A percentile compares a stretch with the other conserved stretches of the same genome.
These are phyloP conservation scores for Mollisia scopiformis DNA, from an alignment of 2,329 filamentous ascomycete species.

Conservation along the genomic window DNA sequence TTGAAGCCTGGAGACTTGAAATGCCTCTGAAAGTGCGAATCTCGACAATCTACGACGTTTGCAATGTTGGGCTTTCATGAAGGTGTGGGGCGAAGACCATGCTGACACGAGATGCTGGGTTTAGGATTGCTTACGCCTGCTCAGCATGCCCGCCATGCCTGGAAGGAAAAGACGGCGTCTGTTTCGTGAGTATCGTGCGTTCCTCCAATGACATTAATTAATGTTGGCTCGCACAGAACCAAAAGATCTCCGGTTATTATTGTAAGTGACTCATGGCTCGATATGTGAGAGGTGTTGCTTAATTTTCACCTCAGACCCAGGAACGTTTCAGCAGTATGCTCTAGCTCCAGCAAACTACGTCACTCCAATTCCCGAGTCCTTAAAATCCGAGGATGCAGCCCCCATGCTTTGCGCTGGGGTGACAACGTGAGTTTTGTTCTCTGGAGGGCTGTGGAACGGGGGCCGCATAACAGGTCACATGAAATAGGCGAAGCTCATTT, in stretches of 20 bases:
- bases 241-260: conserved; percentile 67
- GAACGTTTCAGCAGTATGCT: conserved; percentile 69
- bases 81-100: too few relatives aligned
- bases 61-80: too few relatives aligned
- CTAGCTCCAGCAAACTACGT: conserved; percentile 68
- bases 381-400: conserved; percentile 63
- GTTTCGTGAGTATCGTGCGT: conserved; percentile 55
- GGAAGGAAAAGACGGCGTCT: conserved; percentile 65
- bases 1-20: too few relatives aligned
- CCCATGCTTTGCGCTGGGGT: conserved; percentile 71
- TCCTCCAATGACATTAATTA: conserved; percentile 4
- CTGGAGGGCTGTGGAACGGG: conserved; percentile 6
- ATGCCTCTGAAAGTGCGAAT: too few relatives aligned
- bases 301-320: conserved; percentile 45
- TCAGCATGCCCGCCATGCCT: conserved; percentile 54
- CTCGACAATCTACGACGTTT: too few relatives aligned
- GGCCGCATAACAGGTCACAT: conserved; percentile 30
- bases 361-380: conserved; percentile 66
- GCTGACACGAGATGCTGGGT: too few relatives aligned
- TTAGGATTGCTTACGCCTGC: conserved; percentile 55
- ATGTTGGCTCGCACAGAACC: conserved; percentile 43
- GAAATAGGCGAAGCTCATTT: conserved; percentile 29
- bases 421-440: conserved; percentile 47
- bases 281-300: not conserved
- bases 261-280: conserved; percentile 37